A percentile compares a stretch with the other conserved stretches of the same genome.
These are phyloP conservation scores for Nakazawaea populi DNA, from an alignment of 805 yeast genomes.

Conservation along the genomic window DNA sequence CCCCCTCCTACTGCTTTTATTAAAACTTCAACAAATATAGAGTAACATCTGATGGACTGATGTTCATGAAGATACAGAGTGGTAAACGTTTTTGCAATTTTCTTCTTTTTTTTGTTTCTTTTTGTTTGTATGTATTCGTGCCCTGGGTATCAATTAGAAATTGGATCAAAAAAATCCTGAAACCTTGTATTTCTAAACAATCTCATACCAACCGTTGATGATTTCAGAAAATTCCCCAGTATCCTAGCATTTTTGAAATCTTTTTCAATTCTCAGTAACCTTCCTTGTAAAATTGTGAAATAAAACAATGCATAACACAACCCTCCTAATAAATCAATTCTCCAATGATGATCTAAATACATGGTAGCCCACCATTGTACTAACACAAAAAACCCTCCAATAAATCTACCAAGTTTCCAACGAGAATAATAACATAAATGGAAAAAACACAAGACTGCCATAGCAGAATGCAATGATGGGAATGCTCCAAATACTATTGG, in stretches of 20 bases:
- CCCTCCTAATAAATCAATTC: conserved; percentile 56
- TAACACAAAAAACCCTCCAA: conserved; percentile 37
- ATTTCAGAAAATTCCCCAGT: conserved; percentile 31
- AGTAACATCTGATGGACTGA: too few species aligned
- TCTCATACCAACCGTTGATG: conserved; percentile 60
- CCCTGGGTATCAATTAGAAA: background rate
- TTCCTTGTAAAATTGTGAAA: conserved; percentile 33
- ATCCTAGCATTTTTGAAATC: conserved; percentile 32
- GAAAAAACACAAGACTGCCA: conserved; percentile 48
- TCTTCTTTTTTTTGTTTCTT: background rate
- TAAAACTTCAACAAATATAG: too few species aligned
- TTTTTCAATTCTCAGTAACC: conserved; percentile 29
- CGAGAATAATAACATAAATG: conserved; percentile 35
- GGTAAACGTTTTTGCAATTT: too few species aligned
- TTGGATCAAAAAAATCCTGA: conserved; percentile 51
- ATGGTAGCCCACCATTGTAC: conserved; percentile 75
- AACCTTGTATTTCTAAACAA: conserved; percentile 43
- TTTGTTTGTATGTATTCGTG: background rate
- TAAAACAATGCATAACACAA: conserved; percentile 41
- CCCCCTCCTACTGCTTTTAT: too few species aligned
- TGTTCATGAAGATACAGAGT: too few species aligned
- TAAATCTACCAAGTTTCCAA: conserved; percentile 27
- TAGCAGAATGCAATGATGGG: conserved; percentile 64
- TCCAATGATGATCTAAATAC: conserved; percentile 69
- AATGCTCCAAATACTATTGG: conserved; percentile 77